Evolutionary conservation across 345 rosid species (phyloP).

Genomic region (Euphorbia peplus): DNA sequence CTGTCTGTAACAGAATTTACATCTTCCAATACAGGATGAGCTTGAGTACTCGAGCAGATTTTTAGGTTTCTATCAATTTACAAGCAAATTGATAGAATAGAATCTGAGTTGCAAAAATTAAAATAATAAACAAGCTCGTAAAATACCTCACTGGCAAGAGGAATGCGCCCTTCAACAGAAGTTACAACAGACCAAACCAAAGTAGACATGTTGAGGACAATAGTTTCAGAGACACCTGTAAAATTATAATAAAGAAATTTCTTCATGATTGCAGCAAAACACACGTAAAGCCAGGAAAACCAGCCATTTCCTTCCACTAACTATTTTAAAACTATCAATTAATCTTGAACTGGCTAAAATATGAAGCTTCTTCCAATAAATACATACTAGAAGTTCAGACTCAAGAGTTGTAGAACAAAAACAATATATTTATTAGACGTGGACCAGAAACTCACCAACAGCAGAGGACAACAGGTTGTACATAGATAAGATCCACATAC

Average conservation of each 20-base stretch:
- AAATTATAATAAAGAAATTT: constrained; percentile 21
- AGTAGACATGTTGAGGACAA: constrained; percentile 94
- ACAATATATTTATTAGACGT: background rate
- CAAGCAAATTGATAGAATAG: background rate
- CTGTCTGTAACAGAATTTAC: background rate
- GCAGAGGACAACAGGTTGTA: background rate
- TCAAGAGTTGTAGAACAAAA: background rate
- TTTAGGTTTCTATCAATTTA: background rate
- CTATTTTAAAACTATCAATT: background rate
- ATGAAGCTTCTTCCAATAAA: background rate
- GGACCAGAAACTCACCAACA: background rate
- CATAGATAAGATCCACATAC: background rate
- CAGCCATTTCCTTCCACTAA: background rate
- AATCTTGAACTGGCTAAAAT: background rate
- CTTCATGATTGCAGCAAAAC: background rate
- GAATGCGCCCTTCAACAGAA: constrained; percentile 83
- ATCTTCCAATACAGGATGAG: background rate
- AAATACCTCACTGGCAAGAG: constrained; percentile 97
- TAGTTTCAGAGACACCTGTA: constrained; percentile 89
- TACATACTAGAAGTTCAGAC: background rate
- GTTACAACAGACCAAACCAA: constrained; percentile 88
- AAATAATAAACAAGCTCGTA: background rate
- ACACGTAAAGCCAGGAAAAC: background rate
- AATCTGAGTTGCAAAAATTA: background rate
- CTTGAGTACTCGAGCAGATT: background rate